phyloP scores from a whole-genome alignment of 2,329 filamentous ascomycete genomes.

The Cytospora schulzeri region DNA sequence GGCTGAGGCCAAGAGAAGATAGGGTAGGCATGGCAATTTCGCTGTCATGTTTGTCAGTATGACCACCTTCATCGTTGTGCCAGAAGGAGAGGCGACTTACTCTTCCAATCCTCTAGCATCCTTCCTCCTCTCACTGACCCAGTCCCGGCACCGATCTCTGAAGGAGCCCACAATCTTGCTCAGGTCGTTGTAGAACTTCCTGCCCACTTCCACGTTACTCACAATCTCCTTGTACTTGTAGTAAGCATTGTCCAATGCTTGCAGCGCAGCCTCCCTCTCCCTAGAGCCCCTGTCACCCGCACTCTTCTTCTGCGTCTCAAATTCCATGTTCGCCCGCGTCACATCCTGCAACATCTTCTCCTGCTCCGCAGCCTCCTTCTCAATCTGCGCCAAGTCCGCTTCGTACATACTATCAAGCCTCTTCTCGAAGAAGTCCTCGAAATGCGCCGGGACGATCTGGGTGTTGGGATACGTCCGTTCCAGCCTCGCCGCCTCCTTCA shows the following conservation, averaged over 20 bases:
- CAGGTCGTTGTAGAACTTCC: slow-evolving; percentile 97
- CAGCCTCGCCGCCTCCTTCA: slow-evolving; percentile 79
- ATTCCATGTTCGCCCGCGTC: slow-evolving; percentile 75
- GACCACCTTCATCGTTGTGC: slow-evolving; percentile 25
- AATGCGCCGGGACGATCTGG: slow-evolving; percentile 82
- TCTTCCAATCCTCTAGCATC: slow-evolving; percentile 80
- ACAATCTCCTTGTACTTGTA: slow-evolving; percentile 96
- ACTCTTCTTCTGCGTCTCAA: slow-evolving; percentile 69
- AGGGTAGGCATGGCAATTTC: slow-evolving; percentile 56
- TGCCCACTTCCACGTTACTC: slow-evolving; percentile 83
- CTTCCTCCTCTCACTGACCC: slow-evolving; percentile 77
- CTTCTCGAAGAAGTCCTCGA: slow-evolving; percentile 87
- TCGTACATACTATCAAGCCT: slow-evolving; percentile 78
- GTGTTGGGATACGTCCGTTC: slow-evolving; percentile 87
- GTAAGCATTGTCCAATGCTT: slow-evolving; percentile 87
- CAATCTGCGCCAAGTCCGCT: slow-evolving; percentile 69
- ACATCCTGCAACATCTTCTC: slow-evolving; percentile 70
- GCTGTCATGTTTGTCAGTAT: slow-evolving; percentile 36
- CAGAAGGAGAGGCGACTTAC: slow-evolving; percentile 47
- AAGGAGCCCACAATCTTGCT: slow-evolving; percentile 83
- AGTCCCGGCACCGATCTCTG: slow-evolving; percentile 74
- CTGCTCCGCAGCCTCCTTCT: slow-evolving; percentile 76
- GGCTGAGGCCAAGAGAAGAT: slow-evolving; percentile 44
- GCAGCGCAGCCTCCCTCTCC: slow-evolving; percentile 83
- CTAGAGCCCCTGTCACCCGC: slow-evolving; percentile 62